phyloP scores from a whole-genome alignment of 2,329 filamentous ascomycete species.

The Talaromyces sp. region DNA sequence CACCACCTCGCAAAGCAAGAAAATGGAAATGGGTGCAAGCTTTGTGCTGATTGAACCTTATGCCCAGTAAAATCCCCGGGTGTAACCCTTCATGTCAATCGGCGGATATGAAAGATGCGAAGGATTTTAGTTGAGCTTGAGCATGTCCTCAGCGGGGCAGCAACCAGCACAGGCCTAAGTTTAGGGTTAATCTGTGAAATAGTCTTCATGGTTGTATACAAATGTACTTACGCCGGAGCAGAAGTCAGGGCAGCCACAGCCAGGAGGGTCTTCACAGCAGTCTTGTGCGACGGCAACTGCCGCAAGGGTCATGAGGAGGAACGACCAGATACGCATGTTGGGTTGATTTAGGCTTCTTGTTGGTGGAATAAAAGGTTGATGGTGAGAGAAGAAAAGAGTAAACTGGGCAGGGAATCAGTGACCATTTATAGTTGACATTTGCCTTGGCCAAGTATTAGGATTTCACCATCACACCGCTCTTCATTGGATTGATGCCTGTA shows the following conservation, averaged over 20 bases:
- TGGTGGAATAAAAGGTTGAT: not conserved
- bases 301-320: not conserved
- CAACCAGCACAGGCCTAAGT: constrained; percentile 1
- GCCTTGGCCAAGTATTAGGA: not conserved
- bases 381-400: not conserved
- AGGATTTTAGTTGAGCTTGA: constrained; percentile 9
- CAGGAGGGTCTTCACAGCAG: constrained; percentile 4
- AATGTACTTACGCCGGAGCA: not conserved
- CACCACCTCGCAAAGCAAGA: not conserved
- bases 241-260: constrained; percentile 1
- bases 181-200: not conserved
- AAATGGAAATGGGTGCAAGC: not conserved
- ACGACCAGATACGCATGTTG: not conserved
- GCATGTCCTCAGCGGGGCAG: constrained; percentile 3
- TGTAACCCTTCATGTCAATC: not conserved
- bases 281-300: constrained; percentile 2
- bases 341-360: not conserved
- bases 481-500: not conserved
- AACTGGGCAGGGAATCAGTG: not conserved
- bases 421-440: not conserved
- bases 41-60: not conserved
- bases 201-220: not conserved
- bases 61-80: not conserved
- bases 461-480: not conserved
- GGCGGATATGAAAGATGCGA: not conserved